These are phyloP conservation scores for Ganoderma sinense DNA, from an alignment of 1,284 basidiomycete genomes.

Conservation along the genomic window DNA sequence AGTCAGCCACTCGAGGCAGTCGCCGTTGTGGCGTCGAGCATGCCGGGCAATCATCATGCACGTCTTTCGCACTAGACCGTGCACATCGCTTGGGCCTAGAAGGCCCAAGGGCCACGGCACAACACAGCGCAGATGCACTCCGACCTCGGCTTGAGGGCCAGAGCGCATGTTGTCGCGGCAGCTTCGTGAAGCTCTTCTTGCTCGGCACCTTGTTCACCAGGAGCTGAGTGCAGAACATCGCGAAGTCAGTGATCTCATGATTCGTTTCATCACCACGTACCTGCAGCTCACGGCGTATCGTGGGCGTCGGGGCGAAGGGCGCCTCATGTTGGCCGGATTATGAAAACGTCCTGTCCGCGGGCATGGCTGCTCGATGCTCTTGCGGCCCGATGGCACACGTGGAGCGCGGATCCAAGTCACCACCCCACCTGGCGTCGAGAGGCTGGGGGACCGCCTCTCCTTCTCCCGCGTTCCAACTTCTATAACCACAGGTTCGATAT, in stretches of 20 bases:
- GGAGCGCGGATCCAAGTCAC: background rate
- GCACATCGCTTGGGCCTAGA: background rate
- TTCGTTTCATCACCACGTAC: background rate
- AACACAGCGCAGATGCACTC: background rate
- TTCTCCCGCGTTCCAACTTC: slow-evolving; percentile 10
- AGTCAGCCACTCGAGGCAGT: background rate
- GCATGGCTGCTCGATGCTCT: background rate
- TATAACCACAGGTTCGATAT: slow-evolving; percentile 6
- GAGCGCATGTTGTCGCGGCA: background rate
- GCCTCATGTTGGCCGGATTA: background rate
- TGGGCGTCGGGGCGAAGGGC: background rate
- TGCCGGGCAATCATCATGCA: background rate
- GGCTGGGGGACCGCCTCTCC: background rate
- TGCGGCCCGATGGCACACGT: background rate
- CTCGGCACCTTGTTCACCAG: background rate
- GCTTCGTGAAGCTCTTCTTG: background rate
- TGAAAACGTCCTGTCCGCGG: slow-evolving; percentile 1
- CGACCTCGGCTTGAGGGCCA: background rate
- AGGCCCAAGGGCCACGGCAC: background rate
- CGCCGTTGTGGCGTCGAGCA: slow-evolving; percentile 7
- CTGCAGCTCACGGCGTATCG: background rate
- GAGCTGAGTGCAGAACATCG: background rate
- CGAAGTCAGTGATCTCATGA: background rate
- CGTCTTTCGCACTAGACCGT: background rate
- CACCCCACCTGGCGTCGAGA: background rate